phyloP scores from a whole-genome alignment of 2,329 filamentous ascomycete genomes.

The Fusarium sp. region DNA sequence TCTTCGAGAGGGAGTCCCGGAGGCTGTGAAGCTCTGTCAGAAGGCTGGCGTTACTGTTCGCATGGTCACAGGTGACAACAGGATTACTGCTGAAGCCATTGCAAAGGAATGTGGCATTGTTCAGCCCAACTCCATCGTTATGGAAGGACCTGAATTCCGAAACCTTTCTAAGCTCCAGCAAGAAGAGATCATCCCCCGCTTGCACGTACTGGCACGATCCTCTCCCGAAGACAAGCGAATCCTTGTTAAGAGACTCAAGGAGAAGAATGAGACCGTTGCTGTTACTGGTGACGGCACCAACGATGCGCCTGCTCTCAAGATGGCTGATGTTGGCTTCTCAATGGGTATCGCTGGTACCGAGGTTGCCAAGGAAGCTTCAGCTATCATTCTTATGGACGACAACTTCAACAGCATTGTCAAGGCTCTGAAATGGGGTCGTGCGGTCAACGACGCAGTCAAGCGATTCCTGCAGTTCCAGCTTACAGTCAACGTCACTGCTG shows the following conservation, averaged over 20 bases:
- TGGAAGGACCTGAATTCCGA: slow-evolving; percentile 84
- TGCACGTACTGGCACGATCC: slow-evolving; percentile 79
- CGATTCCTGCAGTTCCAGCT: slow-evolving; percentile 83
- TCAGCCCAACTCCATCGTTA: slow-evolving; percentile 73
- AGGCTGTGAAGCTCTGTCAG: slow-evolving; percentile 80
- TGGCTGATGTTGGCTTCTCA: slow-evolving; percentile 85
- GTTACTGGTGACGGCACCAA: slow-evolving; percentile 89
- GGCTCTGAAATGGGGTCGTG: slow-evolving; percentile 82
- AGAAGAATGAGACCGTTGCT: slow-evolving; percentile 80
- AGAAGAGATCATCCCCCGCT: slow-evolving; percentile 73
- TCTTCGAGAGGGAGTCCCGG: slow-evolving; percentile 77
- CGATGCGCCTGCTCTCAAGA: slow-evolving; percentile 83
- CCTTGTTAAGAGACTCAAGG: slow-evolving; percentile 77
- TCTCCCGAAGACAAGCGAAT: slow-evolving; percentile 83
- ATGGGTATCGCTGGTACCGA: slow-evolving; percentile 89
- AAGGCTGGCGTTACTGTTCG: slow-evolving; percentile 82
- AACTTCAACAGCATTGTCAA: slow-evolving; percentile 90
- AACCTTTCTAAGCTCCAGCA: slow-evolving; percentile 76
- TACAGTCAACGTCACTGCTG: slow-evolving; percentile 92
- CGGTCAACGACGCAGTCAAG: slow-evolving; percentile 82
- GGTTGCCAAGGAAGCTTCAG: slow-evolving; percentile 86
- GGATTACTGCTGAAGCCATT: slow-evolving; percentile 82
- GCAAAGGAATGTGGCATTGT: slow-evolving; percentile 83
- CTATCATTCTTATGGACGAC: slow-evolving; percentile 89
- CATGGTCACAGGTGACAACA: slow-evolving; percentile 89